These are phyloP conservation scores for Coemansia sp. DNA, from an alignment of 192 early-diverging fungal genomes.

Conservation along the genomic window DNA sequence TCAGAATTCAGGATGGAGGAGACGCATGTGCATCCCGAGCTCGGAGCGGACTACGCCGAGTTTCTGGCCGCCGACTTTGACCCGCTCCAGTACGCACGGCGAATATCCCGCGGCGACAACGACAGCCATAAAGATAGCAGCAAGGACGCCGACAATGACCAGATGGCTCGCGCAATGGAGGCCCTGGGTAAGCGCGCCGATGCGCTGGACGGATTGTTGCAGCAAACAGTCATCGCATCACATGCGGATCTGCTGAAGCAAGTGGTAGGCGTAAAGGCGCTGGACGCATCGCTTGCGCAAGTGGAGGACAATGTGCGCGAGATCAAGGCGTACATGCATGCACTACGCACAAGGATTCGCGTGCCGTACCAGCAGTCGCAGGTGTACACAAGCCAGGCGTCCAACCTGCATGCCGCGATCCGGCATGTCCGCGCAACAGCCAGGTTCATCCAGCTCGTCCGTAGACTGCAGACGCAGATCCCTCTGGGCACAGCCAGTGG, in stretches of 20 bases:
- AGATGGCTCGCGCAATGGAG: constrained; percentile 17
- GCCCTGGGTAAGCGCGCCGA: constrained; percentile 13
- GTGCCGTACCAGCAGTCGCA: constrained; percentile 44
- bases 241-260: constrained; percentile 35
- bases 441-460: constrained; percentile 37
- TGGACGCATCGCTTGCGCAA: constrained; percentile 30
- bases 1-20: neutral
- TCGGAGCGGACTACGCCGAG: neutral
- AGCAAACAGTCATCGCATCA: constrained; percentile 14
- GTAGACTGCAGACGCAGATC: constrained; percentile 29
- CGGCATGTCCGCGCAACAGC: constrained; percentile 17
- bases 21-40: neutral
- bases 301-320: constrained; percentile 46
- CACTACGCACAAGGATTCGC: constrained; percentile 34
- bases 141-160: neutral
- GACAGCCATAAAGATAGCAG: neutral
- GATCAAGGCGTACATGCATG: constrained; percentile 40
- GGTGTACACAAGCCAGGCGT: constrained; percentile 19
- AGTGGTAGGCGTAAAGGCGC: constrained; percentile 21
- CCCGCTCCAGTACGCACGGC: constrained; percentile 15
- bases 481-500: neutral
- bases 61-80: constrained; percentile 17
- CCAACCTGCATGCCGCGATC: constrained; percentile 34
- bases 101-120: neutral
- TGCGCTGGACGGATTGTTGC: constrained; percentile 21